A percentile compares a stretch with the other conserved stretches of the same genome.
phyloP scores from a whole-genome alignment of 129 eudicot species.

The Centaurea solstitialis region DNA sequence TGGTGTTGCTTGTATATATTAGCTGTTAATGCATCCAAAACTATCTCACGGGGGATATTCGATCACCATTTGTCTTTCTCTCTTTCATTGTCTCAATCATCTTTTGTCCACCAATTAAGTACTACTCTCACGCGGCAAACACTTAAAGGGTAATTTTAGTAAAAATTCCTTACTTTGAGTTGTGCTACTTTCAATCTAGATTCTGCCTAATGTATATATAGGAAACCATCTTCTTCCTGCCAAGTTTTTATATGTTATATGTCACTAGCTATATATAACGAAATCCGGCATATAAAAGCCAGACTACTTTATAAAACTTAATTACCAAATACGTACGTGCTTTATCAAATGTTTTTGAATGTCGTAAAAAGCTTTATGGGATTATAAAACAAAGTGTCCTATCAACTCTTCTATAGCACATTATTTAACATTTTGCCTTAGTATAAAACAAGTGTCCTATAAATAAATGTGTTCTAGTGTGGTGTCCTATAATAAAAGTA shows the following conservation, averaged over 20 bases:
- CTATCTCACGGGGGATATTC: constrained; percentile 17
- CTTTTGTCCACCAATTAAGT: neutral
- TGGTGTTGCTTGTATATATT: constrained; percentile 2
- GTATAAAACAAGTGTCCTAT: too few species aligned
- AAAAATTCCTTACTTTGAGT: neutral
- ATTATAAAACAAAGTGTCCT: neutral
- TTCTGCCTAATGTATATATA: neutral
- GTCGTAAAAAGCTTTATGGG: neutral
- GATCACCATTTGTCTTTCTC: constrained; percentile 8
- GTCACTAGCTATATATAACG: neutral
- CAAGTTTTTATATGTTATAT: neutral
- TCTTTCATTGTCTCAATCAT: constrained; percentile 12
- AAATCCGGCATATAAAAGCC: neutral
- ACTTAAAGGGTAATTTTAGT: neutral
- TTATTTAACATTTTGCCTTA: too few species aligned
- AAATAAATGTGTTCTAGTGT: too few species aligned
- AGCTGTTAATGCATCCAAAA: constrained; percentile 32
- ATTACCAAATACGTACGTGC: too few species aligned
- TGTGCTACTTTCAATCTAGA: neutral
- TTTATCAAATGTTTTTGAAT: neutral
- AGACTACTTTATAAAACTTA: neutral
- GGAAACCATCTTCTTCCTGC: neutral
- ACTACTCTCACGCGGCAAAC: neutral
- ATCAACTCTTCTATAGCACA: neutral
- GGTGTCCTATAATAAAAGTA: neutral